These are phyloP conservation scores for Thielaviopsis ethacetica DNA, from an alignment of 2,329 filamentous ascomycete species.

Conservation along the genomic window DNA sequence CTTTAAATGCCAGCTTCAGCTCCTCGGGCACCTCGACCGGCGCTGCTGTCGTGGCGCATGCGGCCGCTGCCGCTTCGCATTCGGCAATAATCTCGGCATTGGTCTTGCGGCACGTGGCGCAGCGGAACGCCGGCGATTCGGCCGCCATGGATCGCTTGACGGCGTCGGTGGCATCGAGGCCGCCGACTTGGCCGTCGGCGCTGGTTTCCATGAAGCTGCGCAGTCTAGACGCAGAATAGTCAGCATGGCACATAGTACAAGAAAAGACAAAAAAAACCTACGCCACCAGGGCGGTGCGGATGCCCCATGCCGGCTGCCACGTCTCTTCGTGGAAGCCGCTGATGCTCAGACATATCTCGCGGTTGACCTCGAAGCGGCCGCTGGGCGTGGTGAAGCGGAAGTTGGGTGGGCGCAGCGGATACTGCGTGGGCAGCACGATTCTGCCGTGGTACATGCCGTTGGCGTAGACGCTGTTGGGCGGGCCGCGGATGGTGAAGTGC, in stretches of 20 bases:
- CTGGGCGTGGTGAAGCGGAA: slow-evolving; percentile 90
- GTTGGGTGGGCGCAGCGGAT: slow-evolving; percentile 81
- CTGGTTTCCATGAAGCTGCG: slow-evolving; percentile 89
- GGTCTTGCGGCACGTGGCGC: slow-evolving; percentile 49
- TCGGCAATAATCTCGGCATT: slow-evolving; percentile 63
- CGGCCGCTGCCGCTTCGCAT: slow-evolving; percentile 37
- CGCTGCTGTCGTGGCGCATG: slow-evolving; percentile 22
- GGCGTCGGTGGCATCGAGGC: slow-evolving; percentile 57
- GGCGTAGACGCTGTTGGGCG: slow-evolving; percentile 64
- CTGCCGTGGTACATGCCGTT: slow-evolving; percentile 86
- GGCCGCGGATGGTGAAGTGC: slow-evolving; percentile 95
- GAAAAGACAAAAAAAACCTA: slow-evolving; percentile 15
- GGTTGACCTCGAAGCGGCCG: slow-evolving; percentile 87
- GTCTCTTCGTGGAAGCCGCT: slow-evolving; percentile 93
- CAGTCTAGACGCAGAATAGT: slow-evolving; percentile 26
- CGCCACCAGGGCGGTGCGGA: slow-evolving; percentile 69
- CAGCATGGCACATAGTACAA: not conserved
- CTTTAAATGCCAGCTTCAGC: slow-evolving; percentile 52
- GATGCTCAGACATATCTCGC: slow-evolving; percentile 91
- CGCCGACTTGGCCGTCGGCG: slow-evolving; percentile 74
- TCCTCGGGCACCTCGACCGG: slow-evolving; percentile 29
- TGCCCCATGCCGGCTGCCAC: slow-evolving; percentile 97
- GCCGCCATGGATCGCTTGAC: slow-evolving; percentile 53
- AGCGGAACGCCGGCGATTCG: slow-evolving; percentile 50
- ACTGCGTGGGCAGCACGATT: slow-evolving; percentile 76